A percentile compares a stretch with the other conserved stretches of the same genome.
Evolutionary conservation across 75 land plant genomes (phyloP).

Genomic region (Chamaecyparis obtusa): DNA sequence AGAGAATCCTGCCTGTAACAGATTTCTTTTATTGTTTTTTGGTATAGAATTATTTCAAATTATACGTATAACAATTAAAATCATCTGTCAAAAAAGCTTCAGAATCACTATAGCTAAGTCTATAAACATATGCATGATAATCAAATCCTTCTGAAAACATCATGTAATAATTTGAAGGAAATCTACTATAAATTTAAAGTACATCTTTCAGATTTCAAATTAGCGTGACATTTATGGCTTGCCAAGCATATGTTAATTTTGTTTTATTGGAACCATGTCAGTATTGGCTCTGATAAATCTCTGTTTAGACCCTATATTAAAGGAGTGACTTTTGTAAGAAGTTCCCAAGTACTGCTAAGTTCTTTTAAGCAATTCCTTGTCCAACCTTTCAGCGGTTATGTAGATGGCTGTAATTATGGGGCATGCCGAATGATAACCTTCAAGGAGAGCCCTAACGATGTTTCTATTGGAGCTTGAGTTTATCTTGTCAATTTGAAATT

Average conservation of each 20-base stretch:
- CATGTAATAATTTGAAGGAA: not conserved
- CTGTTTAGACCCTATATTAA: not conserved
- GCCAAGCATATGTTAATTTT: not conserved
- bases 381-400: not conserved
- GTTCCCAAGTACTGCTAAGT: not conserved
- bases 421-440: not conserved
- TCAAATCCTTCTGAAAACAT: not conserved
- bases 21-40: not conserved
- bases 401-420: not conserved
- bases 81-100: not conserved
- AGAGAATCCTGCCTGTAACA: not conserved
- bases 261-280: not conserved
- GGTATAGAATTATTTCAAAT: not conserved
- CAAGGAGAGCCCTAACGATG: not conserved
- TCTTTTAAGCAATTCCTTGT: not conserved
- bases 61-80: not conserved
- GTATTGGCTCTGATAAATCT: not conserved
- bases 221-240: not conserved
- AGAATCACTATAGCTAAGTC: not conserved
- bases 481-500: not conserved
- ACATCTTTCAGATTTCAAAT: not conserved
- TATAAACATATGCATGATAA: not conserved
- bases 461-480: not conserved
- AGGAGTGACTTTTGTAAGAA: not conserved
- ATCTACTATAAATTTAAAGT: not conserved